Percentiles rank a stretch among this genome's conserved stretches.
phyloP scores from a whole-genome alignment of 1,139 yeast species.

The Taphrina pruni region DNA sequence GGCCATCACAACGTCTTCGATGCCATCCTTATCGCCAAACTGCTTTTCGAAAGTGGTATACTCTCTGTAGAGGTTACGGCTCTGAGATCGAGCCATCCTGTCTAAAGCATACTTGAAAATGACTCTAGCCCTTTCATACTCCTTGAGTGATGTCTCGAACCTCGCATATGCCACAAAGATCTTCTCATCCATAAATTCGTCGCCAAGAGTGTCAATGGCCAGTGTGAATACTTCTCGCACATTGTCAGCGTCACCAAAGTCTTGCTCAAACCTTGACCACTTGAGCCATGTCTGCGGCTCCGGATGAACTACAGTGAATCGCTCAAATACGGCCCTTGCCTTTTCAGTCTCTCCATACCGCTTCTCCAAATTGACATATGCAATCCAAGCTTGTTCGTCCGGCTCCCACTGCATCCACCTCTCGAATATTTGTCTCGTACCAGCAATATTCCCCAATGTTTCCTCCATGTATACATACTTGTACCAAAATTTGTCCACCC shows the following conservation, averaged over 20 bases:
- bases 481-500: constrained; percentile 86
- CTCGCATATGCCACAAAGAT: constrained; percentile 65
- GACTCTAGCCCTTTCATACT: constrained; percentile 68
- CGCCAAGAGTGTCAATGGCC: constrained; percentile 63
- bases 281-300: constrained; percentile 66
- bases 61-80: constrained; percentile 56
- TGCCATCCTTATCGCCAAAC: constrained; percentile 63
- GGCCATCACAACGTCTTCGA: constrained; percentile 60
- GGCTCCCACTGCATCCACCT: constrained; percentile 79
- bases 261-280: constrained; percentile 67
- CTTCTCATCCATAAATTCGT: constrained; percentile 53
- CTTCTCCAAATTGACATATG: constrained; percentile 73
- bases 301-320: constrained; percentile 64
- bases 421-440: constrained; percentile 71
- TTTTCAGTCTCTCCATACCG: constrained; percentile 66
- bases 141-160: constrained; percentile 72
- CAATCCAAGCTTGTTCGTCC: constrained; percentile 70
- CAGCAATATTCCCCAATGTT: constrained; percentile 66
- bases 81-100: constrained; percentile 57
- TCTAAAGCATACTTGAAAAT: constrained; percentile 64
- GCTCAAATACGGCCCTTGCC: constrained; percentile 63
- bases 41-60: constrained; percentile 69
- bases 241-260: constrained; percentile 58
- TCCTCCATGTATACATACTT: constrained; percentile 79
- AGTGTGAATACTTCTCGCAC: constrained; percentile 70